Conservation (phyloP, 345 rosid genomes). For the Sisymbrium altissimum region DNA sequence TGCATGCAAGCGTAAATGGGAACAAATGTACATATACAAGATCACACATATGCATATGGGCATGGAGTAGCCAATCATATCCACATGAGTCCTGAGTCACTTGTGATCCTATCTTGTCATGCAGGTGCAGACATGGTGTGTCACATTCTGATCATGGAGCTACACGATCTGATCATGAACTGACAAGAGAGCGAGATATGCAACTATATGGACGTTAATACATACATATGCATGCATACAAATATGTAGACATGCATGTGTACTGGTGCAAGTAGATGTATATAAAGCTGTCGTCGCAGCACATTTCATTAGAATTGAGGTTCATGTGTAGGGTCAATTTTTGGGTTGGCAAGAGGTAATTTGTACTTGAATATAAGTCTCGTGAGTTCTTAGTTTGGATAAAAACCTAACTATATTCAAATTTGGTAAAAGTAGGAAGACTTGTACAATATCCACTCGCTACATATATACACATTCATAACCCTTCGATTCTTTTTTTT, state of each 20-base stretch:
- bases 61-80: conserved; percentile 4
- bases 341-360: conserved; percentile 22
- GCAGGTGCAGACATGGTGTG: conserved; percentile 15
- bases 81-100: conserved; percentile 18
- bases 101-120: conserved; percentile 14
- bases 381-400: conserved; percentile 18
- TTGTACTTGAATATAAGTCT: conserved; percentile 6
- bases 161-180: conserved; percentile 20
- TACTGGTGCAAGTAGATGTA: conserved; percentile 21
- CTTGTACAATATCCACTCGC: conserved; percentile 8
- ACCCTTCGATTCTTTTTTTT: neutral
- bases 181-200: conserved; percentile 16
- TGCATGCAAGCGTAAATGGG: conserved; percentile 12
- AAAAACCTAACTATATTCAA: conserved; percentile 13
- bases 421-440: conserved; percentile 19
- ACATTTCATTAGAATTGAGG: conserved; percentile 2
- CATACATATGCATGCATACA: conserved; percentile 6
- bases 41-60: neutral
- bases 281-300: conserved; percentile 14
- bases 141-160: conserved; percentile 17
- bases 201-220: conserved; percentile 11
- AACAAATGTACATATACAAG: neutral
- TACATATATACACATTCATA: conserved; percentile 2
- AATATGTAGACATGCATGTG: conserved; percentile 23
- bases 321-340: conserved; percentile 28